Evolutionary conservation across 164 flowering plant species (phyloP).

Genomic region (Macadamia integrifolia): DNA sequence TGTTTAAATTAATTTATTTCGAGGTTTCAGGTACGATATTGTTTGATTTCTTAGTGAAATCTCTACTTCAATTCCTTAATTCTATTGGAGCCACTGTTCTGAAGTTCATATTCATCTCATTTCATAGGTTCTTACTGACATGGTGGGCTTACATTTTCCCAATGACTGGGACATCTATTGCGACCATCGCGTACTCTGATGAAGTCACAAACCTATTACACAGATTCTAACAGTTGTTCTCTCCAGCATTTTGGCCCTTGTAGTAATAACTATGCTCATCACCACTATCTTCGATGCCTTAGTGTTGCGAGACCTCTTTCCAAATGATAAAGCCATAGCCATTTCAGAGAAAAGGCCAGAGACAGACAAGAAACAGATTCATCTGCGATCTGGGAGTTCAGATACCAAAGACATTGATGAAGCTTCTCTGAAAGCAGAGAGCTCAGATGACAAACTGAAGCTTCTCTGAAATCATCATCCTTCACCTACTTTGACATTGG

Average conservation of each 20-base stretch:
- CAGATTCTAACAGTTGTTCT: slow-evolving; percentile 40
- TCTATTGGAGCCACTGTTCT: neutral
- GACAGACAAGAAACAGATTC: slow-evolving; percentile 42
- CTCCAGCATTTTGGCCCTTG: slow-evolving; percentile 43
- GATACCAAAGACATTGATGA: slow-evolving; percentile 39
- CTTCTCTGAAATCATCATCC: too few species aligned
- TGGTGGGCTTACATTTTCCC: slow-evolving; percentile 29
- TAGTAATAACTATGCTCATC: slow-evolving; percentile 50
- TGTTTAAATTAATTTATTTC: neutral
- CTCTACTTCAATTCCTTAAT: neutral
- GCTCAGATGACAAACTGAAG: slow-evolving; percentile 29
- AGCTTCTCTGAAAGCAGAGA: slow-evolving; percentile 26
- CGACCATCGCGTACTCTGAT: slow-evolving; percentile 13
- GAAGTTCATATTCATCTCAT: neutral
- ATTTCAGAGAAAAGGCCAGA: too few species aligned
- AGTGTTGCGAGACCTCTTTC: slow-evolving; percentile 69
- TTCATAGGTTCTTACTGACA: slow-evolving; percentile 6
- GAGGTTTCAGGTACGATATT: neutral
- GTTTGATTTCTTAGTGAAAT: neutral
- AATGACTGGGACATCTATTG: slow-evolving; percentile 18
- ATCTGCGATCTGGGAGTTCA: slow-evolving; percentile 35
- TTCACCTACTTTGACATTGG: too few species aligned
- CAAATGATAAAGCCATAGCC: slow-evolving; percentile 85
- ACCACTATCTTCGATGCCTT: slow-evolving; percentile 67
- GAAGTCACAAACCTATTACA: slow-evolving; percentile 31